These are phyloP conservation scores for Mycena sanguinolenta DNA, from an alignment of 768 basidiomycete genomes.

Conservation along the genomic window DNA sequence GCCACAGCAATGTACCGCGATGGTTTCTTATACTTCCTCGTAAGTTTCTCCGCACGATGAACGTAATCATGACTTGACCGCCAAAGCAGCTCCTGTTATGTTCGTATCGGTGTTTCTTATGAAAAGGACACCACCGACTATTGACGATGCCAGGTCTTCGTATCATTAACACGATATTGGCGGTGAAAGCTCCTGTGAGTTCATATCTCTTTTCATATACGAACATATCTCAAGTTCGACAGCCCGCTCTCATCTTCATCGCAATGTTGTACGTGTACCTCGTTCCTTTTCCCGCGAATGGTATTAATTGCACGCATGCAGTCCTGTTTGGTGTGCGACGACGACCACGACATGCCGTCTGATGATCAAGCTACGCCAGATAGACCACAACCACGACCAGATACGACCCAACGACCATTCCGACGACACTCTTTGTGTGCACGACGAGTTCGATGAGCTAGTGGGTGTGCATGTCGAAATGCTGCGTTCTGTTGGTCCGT, in stretches of 20 bases:
- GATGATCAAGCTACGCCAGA: conserved; percentile 31
- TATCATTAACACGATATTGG: conserved; percentile 31
- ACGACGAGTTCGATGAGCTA: conserved; percentile 33
- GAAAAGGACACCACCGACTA: not conserved
- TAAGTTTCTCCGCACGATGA: conserved; percentile 6
- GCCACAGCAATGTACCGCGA: conserved; percentile 31
- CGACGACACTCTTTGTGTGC: conserved; percentile 3
- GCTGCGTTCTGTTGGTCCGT: conserved; percentile 32
- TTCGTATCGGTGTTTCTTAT: not conserved
- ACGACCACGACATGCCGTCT: conserved; percentile 34
- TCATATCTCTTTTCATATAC: not conserved
- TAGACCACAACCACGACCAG: conserved; percentile 7
- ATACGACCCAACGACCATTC: not conserved
- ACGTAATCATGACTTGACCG: not conserved
- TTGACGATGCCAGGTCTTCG: conserved; percentile 19
- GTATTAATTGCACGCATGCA: conserved; percentile 4
- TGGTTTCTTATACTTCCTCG: conserved; percentile 30
- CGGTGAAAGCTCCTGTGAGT: conserved; percentile 22
- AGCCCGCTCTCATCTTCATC: conserved; percentile 27
- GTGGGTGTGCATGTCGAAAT: conserved; percentile 33
- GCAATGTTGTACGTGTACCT: conserved; percentile 36
- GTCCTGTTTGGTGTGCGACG: conserved; percentile 34
- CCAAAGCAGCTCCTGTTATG: conserved; percentile 18
- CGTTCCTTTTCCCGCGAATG: not conserved
- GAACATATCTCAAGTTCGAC: not conserved